Conservation (phyloP, 2,329 filamentous ascomycete species). For the Colletotrichum orbiculare region DNA sequence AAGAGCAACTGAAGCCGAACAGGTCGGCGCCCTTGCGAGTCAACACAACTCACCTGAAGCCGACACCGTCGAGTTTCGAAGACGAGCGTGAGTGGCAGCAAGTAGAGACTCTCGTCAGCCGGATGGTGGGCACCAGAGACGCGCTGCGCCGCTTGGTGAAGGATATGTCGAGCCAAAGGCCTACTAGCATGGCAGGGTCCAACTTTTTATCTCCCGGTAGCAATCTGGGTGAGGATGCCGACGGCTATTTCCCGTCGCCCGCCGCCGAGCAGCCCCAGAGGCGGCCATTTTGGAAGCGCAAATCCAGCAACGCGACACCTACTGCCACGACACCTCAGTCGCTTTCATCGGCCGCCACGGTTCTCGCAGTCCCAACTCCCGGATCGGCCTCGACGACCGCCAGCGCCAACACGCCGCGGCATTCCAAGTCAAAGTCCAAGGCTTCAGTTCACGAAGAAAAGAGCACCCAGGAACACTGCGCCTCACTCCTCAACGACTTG, state of each 20-base stretch:
- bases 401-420: slow-evolving; percentile 46
- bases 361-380: slow-evolving; percentile 56
- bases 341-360: slow-evolving; percentile 50
- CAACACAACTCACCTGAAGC: slow-evolving; percentile 41
- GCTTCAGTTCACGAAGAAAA: slow-evolving; percentile 64
- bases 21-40: slow-evolving; percentile 42
- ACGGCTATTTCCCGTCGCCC: slow-evolving; percentile 63
- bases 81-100: slow-evolving; percentile 89
- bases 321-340: slow-evolving; percentile 53
- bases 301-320: slow-evolving; percentile 73
- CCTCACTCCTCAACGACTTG: slow-evolving; percentile 84
- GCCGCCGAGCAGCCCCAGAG: slow-evolving; percentile 53
- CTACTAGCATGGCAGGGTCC: slow-evolving; percentile 45
- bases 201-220: slow-evolving; percentile 51
- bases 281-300: slow-evolving; percentile 91
- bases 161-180: slow-evolving; percentile 79
- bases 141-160: slow-evolving; percentile 87
- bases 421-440: slow-evolving; percentile 50
- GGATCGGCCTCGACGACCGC: slow-evolving; percentile 46
- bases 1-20: slow-evolving; percentile 34
- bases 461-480: slow-evolving; percentile 83
- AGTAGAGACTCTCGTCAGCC: slow-evolving; percentile 86
- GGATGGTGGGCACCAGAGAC: slow-evolving; percentile 88
- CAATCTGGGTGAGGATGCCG: slow-evolving; percentile 55
- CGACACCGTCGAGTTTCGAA: slow-evolving; percentile 51